Evolutionary conservation across 2,329 filamentous ascomycete species (phyloP).

Genomic region (Pseudogymnoascus sp.): DNA sequence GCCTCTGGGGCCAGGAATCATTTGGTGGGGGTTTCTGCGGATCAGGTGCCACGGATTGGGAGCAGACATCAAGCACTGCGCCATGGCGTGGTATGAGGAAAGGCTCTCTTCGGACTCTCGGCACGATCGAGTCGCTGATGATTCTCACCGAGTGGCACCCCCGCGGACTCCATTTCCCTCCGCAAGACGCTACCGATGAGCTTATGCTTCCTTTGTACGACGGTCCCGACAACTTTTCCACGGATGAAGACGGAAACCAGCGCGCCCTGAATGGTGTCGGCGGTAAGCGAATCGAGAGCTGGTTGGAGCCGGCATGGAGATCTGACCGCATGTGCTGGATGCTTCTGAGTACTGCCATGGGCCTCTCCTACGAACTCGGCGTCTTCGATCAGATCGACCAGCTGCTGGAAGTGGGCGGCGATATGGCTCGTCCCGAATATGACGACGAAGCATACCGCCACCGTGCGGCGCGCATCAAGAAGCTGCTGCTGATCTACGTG

Average conservation of each 20-base stretch:
- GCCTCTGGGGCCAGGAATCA: slow-evolving; percentile 92
- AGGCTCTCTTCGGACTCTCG: slow-evolving; percentile 77
- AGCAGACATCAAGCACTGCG: slow-evolving; percentile 58
- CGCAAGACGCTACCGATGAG: slow-evolving; percentile 65
- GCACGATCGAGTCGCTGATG: slow-evolving; percentile 89
- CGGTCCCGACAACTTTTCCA: slow-evolving; percentile 33
- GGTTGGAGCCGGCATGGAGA: slow-evolving; percentile 92
- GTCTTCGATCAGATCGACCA: slow-evolving; percentile 89
- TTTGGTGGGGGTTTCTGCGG: slow-evolving; percentile 84
- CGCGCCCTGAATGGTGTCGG: slow-evolving; percentile 53
- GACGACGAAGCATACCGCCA: slow-evolving; percentile 71
- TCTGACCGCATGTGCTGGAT: slow-evolving; percentile 98
- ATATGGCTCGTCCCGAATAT: slow-evolving; percentile 54
- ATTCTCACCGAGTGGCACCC: slow-evolving; percentile 97
- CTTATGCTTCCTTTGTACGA: slow-evolving; percentile 52
- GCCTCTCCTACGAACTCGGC: slow-evolving; percentile 84
- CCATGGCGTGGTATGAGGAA: slow-evolving; percentile 62
- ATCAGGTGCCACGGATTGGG: slow-evolving; percentile 50
- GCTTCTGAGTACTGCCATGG: slow-evolving; percentile 83
- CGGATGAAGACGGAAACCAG: slow-evolving; percentile 34
- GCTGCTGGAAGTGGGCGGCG: slow-evolving; percentile 46
- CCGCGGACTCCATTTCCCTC: slow-evolving; percentile 85
- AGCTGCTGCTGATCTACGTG: slow-evolving; percentile 81
- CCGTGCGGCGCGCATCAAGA: slow-evolving; percentile 71
- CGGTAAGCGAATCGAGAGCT: slow-evolving; percentile 81